Conservation (phyloP, 2,329 filamentous ascomycete genomes). For the Penicillium sp. region DNA sequence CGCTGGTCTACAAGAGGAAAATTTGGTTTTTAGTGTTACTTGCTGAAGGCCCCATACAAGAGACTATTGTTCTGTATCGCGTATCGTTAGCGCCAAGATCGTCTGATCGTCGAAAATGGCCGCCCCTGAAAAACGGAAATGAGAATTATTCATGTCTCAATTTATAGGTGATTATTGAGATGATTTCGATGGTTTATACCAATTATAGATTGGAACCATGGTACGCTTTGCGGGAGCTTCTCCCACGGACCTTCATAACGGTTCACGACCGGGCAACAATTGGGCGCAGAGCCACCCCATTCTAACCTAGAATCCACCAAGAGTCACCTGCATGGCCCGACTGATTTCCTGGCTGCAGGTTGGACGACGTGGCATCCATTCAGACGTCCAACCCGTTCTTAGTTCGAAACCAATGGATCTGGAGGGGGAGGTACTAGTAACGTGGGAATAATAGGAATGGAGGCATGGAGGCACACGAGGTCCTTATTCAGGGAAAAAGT, state of each 20-base stretch:
- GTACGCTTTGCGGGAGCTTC: slow-evolving; percentile 1
- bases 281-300: slow-evolving; percentile 13
- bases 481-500: neutral
- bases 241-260: slow-evolving; percentile 1
- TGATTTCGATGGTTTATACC: neutral
- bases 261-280: slow-evolving; percentile 11
- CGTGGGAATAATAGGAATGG: too few relatives aligned
- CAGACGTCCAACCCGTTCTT: slow-evolving; percentile 10
- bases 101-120: neutral
- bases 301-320: neutral
- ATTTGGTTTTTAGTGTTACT: neutral
- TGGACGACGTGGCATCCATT: slow-evolving; percentile 24
- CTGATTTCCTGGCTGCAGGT: slow-evolving; percentile 14
- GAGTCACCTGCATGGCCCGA: slow-evolving; percentile 22
- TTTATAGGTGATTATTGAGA: neutral
- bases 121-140: slow-evolving; percentile 5
- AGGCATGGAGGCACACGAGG: too few relatives aligned
- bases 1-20: neutral
- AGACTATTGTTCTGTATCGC: neutral
- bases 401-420: slow-evolving; percentile 5
- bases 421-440: neutral
- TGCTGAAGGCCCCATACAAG: neutral
- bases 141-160: neutral
- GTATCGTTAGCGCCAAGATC: neutral
- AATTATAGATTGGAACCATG: slow-evolving; percentile 5